Conservation (phyloP, 2,329 filamentous ascomycete genomes). For the Aspergillus bombycis region DNA sequence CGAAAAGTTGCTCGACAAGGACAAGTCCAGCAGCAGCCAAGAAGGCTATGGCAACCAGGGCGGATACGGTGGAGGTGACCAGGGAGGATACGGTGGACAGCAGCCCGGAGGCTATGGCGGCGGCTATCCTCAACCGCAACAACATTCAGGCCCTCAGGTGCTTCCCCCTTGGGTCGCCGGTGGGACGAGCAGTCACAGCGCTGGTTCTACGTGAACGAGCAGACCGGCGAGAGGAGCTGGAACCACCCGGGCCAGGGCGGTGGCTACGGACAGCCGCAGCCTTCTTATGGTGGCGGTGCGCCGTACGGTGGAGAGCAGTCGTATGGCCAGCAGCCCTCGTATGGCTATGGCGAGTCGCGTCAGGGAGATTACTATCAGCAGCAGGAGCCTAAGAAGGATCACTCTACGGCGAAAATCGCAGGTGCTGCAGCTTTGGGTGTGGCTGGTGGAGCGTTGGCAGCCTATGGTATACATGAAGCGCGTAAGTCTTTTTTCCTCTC, state of each 20-base stretch:
- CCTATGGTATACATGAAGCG: constrained; percentile 50
- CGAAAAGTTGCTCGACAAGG: constrained; percentile 28
- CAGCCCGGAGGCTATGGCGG: constrained; percentile 16
- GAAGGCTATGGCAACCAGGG: constrained; percentile 1
- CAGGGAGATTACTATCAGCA: constrained; percentile 15
- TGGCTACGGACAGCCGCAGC: constrained; percentile 1
- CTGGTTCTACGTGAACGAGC: constrained; percentile 52
- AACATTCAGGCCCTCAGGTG: constrained; percentile 1
- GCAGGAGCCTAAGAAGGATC: constrained; percentile 25
- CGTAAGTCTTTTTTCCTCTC: constrained; percentile 29
- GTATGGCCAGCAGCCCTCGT: constrained; percentile 9
- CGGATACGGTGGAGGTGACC: constrained; percentile 13
- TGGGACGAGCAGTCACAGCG: constrained; percentile 46
- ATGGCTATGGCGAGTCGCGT: constrained; percentile 4
- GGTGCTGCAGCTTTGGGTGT: constrained; percentile 46
- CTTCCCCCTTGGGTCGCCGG: constrained; percentile 46
- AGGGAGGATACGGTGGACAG: constrained; percentile 18
- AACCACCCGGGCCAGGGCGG: constrained; percentile 36
- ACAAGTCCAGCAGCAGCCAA: constrained; percentile 9
- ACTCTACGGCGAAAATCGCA: constrained; percentile 41
- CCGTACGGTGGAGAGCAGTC: constrained; percentile 17
- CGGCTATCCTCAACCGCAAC: neutral
- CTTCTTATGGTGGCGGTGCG: constrained; percentile 24
- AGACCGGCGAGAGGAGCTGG: constrained; percentile 49
- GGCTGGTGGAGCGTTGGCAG: constrained; percentile 48